Conservation (phyloP, 2,329 filamentous ascomycete species). For the Ceratocystis alfenasii region DNA sequence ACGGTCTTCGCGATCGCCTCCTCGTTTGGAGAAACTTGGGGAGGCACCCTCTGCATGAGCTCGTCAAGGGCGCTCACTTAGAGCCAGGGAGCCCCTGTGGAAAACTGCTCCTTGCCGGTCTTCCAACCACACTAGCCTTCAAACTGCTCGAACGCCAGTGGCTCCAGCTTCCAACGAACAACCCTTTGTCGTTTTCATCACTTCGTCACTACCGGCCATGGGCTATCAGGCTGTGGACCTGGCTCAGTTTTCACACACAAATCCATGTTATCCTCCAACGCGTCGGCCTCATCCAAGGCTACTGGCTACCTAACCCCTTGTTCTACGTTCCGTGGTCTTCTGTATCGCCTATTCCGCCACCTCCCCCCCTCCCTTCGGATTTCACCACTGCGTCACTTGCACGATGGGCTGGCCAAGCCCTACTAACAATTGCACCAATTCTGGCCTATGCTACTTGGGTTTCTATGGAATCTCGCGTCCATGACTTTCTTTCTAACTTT, state of each 20-base stretch:
- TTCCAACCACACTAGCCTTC: slow-evolving; percentile 32
- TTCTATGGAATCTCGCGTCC: slow-evolving; percentile 25
- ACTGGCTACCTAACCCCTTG: slow-evolving; percentile 34
- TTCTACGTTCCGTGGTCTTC: slow-evolving; percentile 46
- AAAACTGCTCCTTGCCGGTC: slow-evolving; percentile 31
- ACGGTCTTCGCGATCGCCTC: slow-evolving; percentile 43
- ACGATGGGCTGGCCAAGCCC: slow-evolving; percentile 34
- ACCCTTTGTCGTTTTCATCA: slow-evolving; percentile 10
- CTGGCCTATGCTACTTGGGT: slow-evolving; percentile 36
- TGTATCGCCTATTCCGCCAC: slow-evolving; percentile 38
- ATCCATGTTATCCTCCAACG: slow-evolving; percentile 43
- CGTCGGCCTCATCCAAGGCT: slow-evolving; percentile 35
- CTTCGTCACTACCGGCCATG: slow-evolving; percentile 11
- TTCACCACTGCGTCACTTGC: slow-evolving; percentile 32
- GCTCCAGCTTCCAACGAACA: slow-evolving; percentile 10
- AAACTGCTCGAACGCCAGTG: slow-evolving; percentile 17
- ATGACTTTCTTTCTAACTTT: slow-evolving; percentile 2
- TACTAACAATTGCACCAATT: slow-evolving; percentile 38
- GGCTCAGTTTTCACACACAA: slow-evolving; percentile 34
- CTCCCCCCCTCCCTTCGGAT: slow-evolving; percentile 34
- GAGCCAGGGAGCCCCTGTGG: slow-evolving; percentile 29
- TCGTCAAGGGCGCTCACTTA: slow-evolving; percentile 28
- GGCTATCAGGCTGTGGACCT: slow-evolving; percentile 17
- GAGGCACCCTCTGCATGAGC: slow-evolving; percentile 37
- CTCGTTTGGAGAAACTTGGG: slow-evolving; percentile 37